phyloP scores from a whole-genome alignment of 305 asterid genomes.

The Salvia sclarea region DNA sequence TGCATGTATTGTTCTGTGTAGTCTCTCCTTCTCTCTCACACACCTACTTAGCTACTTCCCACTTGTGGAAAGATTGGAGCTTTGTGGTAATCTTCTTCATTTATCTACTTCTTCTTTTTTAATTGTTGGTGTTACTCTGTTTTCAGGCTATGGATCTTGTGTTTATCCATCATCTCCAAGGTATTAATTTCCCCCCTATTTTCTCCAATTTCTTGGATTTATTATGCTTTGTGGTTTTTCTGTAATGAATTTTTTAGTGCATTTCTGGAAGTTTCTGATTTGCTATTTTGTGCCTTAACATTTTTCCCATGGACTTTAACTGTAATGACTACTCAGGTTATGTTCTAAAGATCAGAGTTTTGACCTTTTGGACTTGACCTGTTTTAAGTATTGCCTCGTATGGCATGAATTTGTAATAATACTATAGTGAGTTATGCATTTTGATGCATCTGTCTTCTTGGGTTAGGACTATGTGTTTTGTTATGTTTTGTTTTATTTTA shows the following conservation, averaged over 20 bases:
- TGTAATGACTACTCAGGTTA: background rate
- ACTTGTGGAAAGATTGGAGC: background rate
- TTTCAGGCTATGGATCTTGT: slow-evolving; percentile 92
- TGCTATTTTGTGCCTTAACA: background rate
- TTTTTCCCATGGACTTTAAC: slow-evolving; percentile 12
- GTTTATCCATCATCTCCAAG: slow-evolving; percentile 74
- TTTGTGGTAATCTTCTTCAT: background rate
- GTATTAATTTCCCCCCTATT: slow-evolving; percentile 31
- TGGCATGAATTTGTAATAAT: slow-evolving; percentile 1
- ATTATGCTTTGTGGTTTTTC: background rate
- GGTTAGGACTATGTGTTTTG: background rate
- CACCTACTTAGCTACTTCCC: background rate
- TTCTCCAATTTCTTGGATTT: background rate
- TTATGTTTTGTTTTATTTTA: background rate
- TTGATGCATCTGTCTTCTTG: background rate
- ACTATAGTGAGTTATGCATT: background rate
- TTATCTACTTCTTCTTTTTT: background rate
- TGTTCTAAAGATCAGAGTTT: slow-evolving; percentile 1
- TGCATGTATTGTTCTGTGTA: no score
- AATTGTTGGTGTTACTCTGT: slow-evolving; percentile 14
- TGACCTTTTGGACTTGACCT: slow-evolving; percentile 18
- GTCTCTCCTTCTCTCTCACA: background rate
- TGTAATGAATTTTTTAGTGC: slow-evolving; percentile 11
- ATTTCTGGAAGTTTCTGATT: slow-evolving; percentile 32
- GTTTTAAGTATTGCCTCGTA: background rate